Conservation (phyloP, 768 basidiomycete genomes). For the Tulasnella calospora region DNA sequence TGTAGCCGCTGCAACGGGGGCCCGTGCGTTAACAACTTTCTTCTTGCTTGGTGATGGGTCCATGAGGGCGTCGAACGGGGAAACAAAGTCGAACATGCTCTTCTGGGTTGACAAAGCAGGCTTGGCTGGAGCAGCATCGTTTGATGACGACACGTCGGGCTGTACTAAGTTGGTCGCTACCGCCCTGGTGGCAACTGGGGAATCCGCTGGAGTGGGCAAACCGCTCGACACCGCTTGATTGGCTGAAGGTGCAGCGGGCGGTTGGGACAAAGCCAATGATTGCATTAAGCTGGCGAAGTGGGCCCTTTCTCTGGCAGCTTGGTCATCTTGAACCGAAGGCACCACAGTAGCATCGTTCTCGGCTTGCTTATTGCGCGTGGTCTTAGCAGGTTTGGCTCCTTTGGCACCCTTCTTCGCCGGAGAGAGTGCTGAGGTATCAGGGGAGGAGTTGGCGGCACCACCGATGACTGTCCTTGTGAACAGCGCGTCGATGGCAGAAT, state of each 20-base stretch:
- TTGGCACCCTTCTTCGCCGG: constrained; percentile 3
- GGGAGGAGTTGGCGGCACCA: constrained; percentile 5
- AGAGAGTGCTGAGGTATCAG: constrained; percentile 16
- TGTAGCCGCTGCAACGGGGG: neutral
- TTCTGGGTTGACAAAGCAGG: constrained; percentile 1
- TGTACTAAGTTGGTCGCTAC: neutral
- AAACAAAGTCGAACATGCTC: constrained; percentile 28
- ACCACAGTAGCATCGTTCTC: neutral
- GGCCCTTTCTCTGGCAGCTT: neutral
- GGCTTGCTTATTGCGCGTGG: neutral
- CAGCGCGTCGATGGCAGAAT: constrained; percentile 22
- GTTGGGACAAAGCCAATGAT: constrained; percentile 10
- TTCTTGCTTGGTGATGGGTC: neutral
- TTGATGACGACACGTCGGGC: neutral
- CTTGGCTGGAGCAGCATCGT: neutral
- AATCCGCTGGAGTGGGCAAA: constrained; percentile 23
- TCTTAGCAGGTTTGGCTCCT: neutral
- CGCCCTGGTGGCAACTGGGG: neutral
- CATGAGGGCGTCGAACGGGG: constrained; percentile 27
- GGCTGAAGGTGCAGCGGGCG: neutral
- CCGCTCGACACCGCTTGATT: constrained; percentile 9
- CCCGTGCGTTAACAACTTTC: neutral
- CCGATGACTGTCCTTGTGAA: constrained; percentile 4
- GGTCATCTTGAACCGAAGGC: neutral
- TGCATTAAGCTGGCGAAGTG: constrained; percentile 18